Percentiles rank a stretch among this genome's conserved stretches.
Conservation (phyloP, 139 green algal genomes). For the Chlamydomonas eustigma region DNA sequence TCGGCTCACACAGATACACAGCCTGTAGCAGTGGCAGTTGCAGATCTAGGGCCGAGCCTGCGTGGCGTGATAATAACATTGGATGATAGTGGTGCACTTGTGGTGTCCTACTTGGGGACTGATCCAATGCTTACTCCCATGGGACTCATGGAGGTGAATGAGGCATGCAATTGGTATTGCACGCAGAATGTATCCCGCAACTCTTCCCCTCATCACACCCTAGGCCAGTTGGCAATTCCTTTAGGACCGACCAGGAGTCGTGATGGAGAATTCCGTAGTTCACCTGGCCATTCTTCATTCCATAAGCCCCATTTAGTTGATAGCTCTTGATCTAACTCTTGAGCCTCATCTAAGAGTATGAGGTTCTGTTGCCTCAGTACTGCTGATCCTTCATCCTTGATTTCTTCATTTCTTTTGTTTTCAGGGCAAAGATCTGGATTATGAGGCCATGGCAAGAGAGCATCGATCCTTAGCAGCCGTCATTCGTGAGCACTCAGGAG, state of each 20-base stretch:
- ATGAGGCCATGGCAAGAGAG: constrained; percentile 63
- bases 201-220: no score
- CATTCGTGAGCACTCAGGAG: constrained; percentile 47
- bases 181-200: no score
- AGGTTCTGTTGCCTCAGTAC: no score
- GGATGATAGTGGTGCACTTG: constrained; percentile 41
- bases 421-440: constrained; percentile 56
- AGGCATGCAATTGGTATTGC: neutral
- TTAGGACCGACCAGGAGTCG: no score
- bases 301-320: no score
- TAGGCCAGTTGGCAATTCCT: no score
- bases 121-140: constrained; percentile 39
- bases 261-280: no score
- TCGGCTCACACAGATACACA: constrained; percentile 41
- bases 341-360: no score
- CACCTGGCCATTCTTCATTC: no score
- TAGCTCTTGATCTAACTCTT: no score
- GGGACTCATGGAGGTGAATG: constrained; percentile 5
- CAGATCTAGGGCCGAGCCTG: constrained; percentile 26
- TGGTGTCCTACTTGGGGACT: constrained; percentile 56
- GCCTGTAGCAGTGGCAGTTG: constrained; percentile 44
- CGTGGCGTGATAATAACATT: constrained; percentile 45
- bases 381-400: no score
- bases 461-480: constrained; percentile 42
- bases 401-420: no score